Evolutionary conservation across 805 yeast species (phyloP), one percentile per base, ranked within the genome.

Genomic region (Priceomyces castillae): DNA sequence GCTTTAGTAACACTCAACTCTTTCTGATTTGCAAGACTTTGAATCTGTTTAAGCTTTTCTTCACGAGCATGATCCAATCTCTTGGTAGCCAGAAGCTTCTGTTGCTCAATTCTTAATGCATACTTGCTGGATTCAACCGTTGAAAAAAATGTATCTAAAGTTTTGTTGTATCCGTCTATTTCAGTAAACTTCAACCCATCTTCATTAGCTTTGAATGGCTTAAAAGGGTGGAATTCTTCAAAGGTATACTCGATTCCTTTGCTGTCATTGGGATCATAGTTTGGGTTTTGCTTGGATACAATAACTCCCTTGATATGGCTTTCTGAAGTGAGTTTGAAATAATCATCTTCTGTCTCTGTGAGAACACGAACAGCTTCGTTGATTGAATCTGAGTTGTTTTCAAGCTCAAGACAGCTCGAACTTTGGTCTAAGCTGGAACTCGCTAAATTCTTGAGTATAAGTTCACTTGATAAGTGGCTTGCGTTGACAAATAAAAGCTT

Each of bases 121-220:
- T 82, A 79, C 55, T 87, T 88, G 3, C 89, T 80, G 3, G 95
- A 81, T 57, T 92, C 96, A 12, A 90, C 70, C 0, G 92, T 82
- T 0, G 97, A 88, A 59, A 86, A 92, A 57, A 86, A 92, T 33
- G 69, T 71, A 62, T 92, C 99, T 16, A 92, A 73, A 0, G 97
- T 84, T 45, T 78, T 77, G 57, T 89, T 90, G 61, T 89, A 92
- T 0, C 94, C 90, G 6, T 67, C 62, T 11, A 80, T 64, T 15
- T 67, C 69, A 2, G 76, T 69, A 16, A 81, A 56, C 17, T 67
- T 65, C 39, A 56, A 61, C 7, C 53, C 47, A 1, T 52, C 49
- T 1, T 51, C 51, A 7, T 64, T 61, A 9, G 61, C 69, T 40
- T 75, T 63, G 42, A 57, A 54, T 2, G 90, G 89, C 37, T 64